phyloP scores from a whole-genome alignment of 305 asterid species.

The Fraxinus sp. region DNA sequence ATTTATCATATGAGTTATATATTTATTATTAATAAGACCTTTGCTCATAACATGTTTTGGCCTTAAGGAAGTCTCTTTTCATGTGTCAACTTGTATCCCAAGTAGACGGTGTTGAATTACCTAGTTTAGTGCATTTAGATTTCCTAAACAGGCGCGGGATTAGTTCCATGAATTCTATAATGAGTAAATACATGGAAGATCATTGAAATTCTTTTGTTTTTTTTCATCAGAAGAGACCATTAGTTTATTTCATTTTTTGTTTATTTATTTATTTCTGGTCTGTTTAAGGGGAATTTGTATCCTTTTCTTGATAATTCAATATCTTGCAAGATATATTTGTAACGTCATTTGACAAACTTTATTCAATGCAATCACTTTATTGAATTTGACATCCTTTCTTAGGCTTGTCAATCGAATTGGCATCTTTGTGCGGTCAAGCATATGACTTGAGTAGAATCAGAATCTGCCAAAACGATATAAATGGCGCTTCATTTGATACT shows the following conservation, averaged over 20 bases:
- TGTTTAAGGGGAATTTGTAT: not conserved
- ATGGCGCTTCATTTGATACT: conserved; percentile 34
- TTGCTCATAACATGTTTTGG: not conserved
- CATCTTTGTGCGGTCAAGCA: conserved; percentile 52
- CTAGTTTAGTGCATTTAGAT: not conserved
- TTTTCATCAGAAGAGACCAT: not conserved
- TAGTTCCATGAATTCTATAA: not conserved
- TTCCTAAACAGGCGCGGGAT: not conserved
- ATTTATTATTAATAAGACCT: not conserved
- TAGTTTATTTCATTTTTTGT: conserved; percentile 4
- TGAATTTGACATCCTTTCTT: conserved; percentile 29
- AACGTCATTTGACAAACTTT: conserved; percentile 9
- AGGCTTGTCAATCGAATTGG: conserved; percentile 66
- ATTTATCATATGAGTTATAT: conserved; percentile 1
- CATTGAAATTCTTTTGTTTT: not conserved
- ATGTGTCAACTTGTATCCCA: not conserved
- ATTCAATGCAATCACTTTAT: not conserved
- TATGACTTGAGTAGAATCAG: conserved; percentile 60
- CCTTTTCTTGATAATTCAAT: conserved; percentile 10
- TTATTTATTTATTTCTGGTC: conserved; percentile 6
- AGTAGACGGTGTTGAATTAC: conserved; percentile 6
- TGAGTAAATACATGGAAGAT: not conserved
- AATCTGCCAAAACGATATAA: conserved; percentile 43
- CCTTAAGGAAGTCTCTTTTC: not conserved
- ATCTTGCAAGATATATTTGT: not conserved